phyloP scores from a whole-genome alignment of 805 yeast genomes.

The Wickerhamomyces canadensis region DNA sequence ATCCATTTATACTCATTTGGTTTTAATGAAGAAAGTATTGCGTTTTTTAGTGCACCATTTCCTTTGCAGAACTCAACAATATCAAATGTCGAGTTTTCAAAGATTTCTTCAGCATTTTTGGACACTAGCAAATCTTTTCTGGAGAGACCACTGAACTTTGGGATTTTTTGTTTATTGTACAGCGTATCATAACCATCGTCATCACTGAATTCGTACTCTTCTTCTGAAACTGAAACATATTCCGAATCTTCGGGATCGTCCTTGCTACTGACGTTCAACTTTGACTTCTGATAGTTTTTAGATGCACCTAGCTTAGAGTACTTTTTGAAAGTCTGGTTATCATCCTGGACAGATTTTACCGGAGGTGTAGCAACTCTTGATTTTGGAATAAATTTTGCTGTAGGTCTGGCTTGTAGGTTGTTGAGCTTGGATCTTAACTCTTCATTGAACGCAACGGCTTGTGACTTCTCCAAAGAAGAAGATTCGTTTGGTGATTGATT shows the following conservation, averaged over 20 bases:
- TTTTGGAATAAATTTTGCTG: constrained; percentile 32
- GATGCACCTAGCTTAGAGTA: too few species aligned
- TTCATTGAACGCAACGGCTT: constrained; percentile 6
- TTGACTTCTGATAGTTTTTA: constrained; percentile 6
- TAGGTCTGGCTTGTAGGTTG: constrained; percentile 7
- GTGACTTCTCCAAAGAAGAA: constrained; percentile 3
- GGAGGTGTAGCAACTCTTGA: constrained; percentile 34
- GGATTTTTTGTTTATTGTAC: constrained; percentile 26
- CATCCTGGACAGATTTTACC: too few species aligned
- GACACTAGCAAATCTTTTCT: constrained; percentile 47
- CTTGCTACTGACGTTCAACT: constrained; percentile 3
- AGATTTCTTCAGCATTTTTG: constrained; percentile 33
- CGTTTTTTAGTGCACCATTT: constrained; percentile 85
- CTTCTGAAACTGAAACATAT: constrained; percentile 11
- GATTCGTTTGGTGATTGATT: constrained; percentile 6
- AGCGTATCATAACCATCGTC: constrained; percentile 22
- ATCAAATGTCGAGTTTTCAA: constrained; percentile 60
- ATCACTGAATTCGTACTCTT: constrained; percentile 11
- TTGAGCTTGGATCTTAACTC: constrained; percentile 6
- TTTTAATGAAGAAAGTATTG: constrained; percentile 56
- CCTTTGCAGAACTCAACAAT: constrained; percentile 68
- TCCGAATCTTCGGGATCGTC: constrained; percentile 8
- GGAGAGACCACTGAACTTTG: constrained; percentile 70
- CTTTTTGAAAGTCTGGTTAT: too few species aligned
- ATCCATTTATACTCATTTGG: constrained; percentile 57